These are phyloP conservation scores for Alternaria hordeiaustralica DNA, from an alignment of 2,329 filamentous ascomycete genomes.

Conservation along the genomic window DNA sequence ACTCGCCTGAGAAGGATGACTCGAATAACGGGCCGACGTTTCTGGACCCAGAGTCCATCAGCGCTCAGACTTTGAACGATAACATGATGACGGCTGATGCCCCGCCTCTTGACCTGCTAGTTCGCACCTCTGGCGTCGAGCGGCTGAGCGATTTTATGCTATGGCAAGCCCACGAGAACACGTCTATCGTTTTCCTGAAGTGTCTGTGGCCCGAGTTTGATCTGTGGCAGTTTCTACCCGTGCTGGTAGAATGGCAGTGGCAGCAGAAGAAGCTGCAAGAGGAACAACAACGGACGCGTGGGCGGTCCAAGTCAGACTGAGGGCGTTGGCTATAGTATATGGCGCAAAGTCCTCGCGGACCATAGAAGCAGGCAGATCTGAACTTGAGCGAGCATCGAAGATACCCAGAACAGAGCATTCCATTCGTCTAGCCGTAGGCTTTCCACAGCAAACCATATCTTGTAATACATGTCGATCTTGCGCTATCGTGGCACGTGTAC, in stretches of 20 bases:
- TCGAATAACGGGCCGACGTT: slow-evolving; percentile 25
- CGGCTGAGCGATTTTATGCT: slow-evolving; percentile 97
- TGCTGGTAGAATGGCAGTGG: slow-evolving; percentile 88
- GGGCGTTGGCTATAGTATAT: slow-evolving; percentile 4
- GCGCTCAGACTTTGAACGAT: slow-evolving; percentile 76
- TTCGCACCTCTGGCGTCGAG: slow-evolving; percentile 92
- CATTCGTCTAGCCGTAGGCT: slow-evolving; percentile 25
- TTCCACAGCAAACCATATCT: slow-evolving; percentile 18
- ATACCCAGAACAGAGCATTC: slow-evolving; percentile 33
- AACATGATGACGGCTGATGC: slow-evolving; percentile 88
- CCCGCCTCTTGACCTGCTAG: slow-evolving; percentile 87
- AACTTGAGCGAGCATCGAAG: slow-evolving; percentile 26
- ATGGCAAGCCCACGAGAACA: slow-evolving; percentile 95
- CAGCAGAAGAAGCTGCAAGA: slow-evolving; percentile 56
- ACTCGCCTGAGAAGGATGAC: slow-evolving; percentile 43
- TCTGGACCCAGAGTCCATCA: slow-evolving; percentile 88
- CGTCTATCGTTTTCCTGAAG: slow-evolving; percentile 89
- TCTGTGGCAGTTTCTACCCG: slow-evolving; percentile 89
- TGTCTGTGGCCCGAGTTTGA: slow-evolving; percentile 97
- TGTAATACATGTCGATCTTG: slow-evolving; percentile 15
- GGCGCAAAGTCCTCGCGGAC: slow-evolving; percentile 8
- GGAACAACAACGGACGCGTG: slow-evolving; percentile 41
- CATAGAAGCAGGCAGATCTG: slow-evolving; percentile 10
- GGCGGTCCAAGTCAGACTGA: slow-evolving; percentile 36
- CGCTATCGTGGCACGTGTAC: slow-evolving; percentile 12